These are phyloP conservation scores for Cystoderma amianthinum DNA, from an alignment of 768 basidiomycete species.

Conservation along the genomic window DNA sequence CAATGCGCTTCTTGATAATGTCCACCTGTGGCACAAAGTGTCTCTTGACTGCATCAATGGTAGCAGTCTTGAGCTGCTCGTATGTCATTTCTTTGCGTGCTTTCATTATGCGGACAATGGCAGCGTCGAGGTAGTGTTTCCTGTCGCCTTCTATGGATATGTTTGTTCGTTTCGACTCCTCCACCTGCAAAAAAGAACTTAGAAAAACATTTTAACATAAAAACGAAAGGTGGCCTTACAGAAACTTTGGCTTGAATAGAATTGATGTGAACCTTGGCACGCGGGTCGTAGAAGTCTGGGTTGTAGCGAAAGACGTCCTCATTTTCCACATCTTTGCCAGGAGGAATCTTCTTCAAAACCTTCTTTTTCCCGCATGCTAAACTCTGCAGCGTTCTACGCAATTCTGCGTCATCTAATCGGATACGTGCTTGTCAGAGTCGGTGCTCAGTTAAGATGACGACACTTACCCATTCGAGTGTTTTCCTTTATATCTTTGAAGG, in stretches of 20 bases:
- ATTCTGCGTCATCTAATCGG: constrained; percentile 55
- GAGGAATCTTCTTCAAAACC: constrained; percentile 76
- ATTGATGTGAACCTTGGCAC: constrained; percentile 83
- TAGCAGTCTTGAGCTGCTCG: constrained; percentile 73
- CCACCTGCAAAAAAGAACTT: constrained; percentile 42
- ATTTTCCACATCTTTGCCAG: constrained; percentile 70
- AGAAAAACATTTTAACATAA: background rate
- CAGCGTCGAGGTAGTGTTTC: constrained; percentile 81
- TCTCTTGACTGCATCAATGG: constrained; percentile 80
- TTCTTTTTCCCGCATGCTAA: constrained; percentile 88
- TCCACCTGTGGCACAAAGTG: constrained; percentile 84
- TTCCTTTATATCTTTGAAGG: constrained; percentile 61
- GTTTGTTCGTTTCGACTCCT: constrained; percentile 82
- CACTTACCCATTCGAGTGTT: constrained; percentile 67
- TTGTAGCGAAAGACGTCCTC: constrained; percentile 81
- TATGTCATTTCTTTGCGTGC: constrained; percentile 78
- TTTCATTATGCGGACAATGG: constrained; percentile 97
- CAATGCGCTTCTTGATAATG: constrained; percentile 81
- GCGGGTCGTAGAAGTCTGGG: constrained; percentile 71
- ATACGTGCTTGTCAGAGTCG: constrained; percentile 3
- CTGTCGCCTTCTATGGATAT: constrained; percentile 83
- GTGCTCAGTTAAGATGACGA: background rate
- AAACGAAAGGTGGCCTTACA: constrained; percentile 34
- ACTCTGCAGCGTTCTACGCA: constrained; percentile 85
- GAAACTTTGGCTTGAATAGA: constrained; percentile 93